Percentiles rank a stretch among this genome's conserved stretches.
phyloP scores from a whole-genome alignment of 805 yeast species.

The Schwanniomyces vanrijiae region DNA sequence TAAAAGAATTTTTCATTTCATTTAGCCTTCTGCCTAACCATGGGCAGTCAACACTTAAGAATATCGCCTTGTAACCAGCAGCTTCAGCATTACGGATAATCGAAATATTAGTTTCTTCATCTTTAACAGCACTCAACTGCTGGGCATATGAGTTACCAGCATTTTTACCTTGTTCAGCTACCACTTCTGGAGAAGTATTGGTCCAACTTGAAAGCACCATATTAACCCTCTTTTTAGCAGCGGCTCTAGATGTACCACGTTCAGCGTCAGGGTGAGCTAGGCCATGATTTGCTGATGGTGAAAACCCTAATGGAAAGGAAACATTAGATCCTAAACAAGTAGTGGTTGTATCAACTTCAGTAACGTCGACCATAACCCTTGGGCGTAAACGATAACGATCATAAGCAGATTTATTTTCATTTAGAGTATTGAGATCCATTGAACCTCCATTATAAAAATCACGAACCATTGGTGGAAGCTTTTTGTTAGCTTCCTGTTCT shows the following conservation, averaged over 20 bases:
- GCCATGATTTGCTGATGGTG: slow-evolving; percentile 31
- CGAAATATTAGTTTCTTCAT: background rate
- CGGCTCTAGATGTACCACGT: slow-evolving; percentile 27
- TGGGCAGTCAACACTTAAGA: slow-evolving; percentile 35
- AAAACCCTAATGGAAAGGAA: slow-evolving; percentile 27
- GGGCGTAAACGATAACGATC: slow-evolving; percentile 22
- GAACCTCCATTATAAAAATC: slow-evolving; percentile 23
- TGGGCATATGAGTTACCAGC: background rate
- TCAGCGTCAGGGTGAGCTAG: slow-evolving; percentile 31
- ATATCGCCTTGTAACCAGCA: slow-evolving; percentile 28
- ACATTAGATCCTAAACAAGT: slow-evolving; percentile 20
- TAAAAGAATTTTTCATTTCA: slow-evolving; percentile 31
- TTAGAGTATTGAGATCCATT: slow-evolving; percentile 20
- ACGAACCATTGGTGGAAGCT: slow-evolving; percentile 25
- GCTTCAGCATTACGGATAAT: background rate
- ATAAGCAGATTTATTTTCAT: slow-evolving; percentile 22
- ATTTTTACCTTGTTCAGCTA: background rate
- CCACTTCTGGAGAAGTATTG: background rate
- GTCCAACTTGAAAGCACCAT: slow-evolving; percentile 1
- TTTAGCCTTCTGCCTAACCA: slow-evolving; percentile 44
- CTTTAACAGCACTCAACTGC: background rate
- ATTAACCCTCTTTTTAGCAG: slow-evolving; percentile 16
- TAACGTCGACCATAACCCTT: slow-evolving; percentile 23
- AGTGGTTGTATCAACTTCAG: slow-evolving; percentile 15
- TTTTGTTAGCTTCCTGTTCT: slow-evolving; percentile 28